Evolutionary conservation across 2,329 filamentous ascomycete species (phyloP).

Genomic region (Coniosporium tulheliwenetii): DNA sequence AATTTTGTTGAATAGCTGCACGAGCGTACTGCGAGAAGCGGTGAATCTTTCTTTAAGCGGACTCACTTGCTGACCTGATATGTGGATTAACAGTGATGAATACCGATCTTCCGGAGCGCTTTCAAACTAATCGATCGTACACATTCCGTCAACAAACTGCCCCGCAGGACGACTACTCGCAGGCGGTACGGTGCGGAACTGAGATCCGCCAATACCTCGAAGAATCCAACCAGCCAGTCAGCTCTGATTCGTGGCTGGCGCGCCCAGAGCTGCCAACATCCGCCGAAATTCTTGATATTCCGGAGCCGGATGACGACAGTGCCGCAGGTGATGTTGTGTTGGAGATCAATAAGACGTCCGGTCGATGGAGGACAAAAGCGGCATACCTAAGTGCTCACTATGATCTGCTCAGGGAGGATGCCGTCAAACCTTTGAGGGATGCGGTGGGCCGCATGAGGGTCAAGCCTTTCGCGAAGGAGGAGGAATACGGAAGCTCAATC

Average conservation of each 20-base stretch:
- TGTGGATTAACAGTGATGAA: too few species aligned
- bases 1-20: too few species aligned
- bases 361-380: slow-evolving; percentile 43
- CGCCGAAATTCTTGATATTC: slow-evolving; percentile 32
- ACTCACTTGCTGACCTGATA: too few species aligned
- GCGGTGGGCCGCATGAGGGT: slow-evolving; percentile 43
- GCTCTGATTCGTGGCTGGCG: slow-evolving; percentile 10
- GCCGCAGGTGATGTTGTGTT: slow-evolving; percentile 4
- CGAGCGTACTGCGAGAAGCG: too few species aligned
- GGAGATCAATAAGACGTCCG: slow-evolving; percentile 36
- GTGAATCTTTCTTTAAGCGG: too few species aligned
- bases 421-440: slow-evolving; percentile 50
- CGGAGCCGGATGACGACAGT: slow-evolving; percentile 18
- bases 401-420: slow-evolving; percentile 59
- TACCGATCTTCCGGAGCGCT: too few species aligned
- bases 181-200: too few species aligned
- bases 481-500: slow-evolving; percentile 22
- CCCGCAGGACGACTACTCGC: too few species aligned
- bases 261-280: slow-evolving; percentile 39
- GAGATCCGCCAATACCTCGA: neutral
- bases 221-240: neutral
- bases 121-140: too few species aligned
- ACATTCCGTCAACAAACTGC: too few species aligned
- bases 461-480: slow-evolving; percentile 42
- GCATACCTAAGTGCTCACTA: slow-evolving; percentile 63